Percentiles rank a stretch among this genome's conserved stretches.
Conservation (phyloP, 257 asterid genomes). For the Solanum raphanifolium region DNA sequence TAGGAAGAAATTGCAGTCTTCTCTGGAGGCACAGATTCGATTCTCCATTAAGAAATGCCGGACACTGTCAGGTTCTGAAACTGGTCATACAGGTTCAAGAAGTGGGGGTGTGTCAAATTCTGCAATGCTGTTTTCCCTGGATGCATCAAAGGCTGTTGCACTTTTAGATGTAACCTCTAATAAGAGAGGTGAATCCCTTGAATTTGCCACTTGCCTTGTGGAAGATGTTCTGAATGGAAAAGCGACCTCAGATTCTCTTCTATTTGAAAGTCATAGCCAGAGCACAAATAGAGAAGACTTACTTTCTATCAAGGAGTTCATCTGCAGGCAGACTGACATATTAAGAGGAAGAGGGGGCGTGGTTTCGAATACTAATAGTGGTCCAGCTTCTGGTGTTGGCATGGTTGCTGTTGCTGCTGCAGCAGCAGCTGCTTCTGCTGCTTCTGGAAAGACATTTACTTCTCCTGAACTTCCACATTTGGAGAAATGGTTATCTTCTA, state of each 20-base stretch:
- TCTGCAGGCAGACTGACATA: slow-evolving; percentile 62
- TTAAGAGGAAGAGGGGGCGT: slow-evolving; percentile 70
- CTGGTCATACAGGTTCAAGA: slow-evolving; percentile 50
- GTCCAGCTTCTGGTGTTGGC: slow-evolving; percentile 66
- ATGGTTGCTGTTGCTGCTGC: slow-evolving; percentile 95
- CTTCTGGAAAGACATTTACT: slow-evolving; percentile 42
- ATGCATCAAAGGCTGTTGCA: slow-evolving; percentile 72
- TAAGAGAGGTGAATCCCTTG: slow-evolving; percentile 77
- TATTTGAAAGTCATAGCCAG: slow-evolving; percentile 65
- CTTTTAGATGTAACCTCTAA: slow-evolving; percentile 54
- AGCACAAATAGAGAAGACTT: slow-evolving; percentile 58
- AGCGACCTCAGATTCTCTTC: slow-evolving; percentile 83
- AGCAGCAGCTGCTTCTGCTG: slow-evolving; percentile 83
- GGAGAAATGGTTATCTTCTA: slow-evolving; percentile 70
- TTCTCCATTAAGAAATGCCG: slow-evolving; percentile 83
- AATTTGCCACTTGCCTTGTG: slow-evolving; percentile 64
- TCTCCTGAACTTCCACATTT: slow-evolving; percentile 77
- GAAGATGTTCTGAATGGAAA: slow-evolving; percentile 72
- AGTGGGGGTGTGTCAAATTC: slow-evolving; percentile 38
- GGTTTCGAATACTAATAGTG: slow-evolving; percentile 37
- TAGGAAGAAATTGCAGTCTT: slow-evolving; percentile 78
- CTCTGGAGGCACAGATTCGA: slow-evolving; percentile 97
- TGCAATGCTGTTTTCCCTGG: slow-evolving; percentile 71
- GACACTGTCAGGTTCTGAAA: slow-evolving; percentile 66
- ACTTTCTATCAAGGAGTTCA: slow-evolving; percentile 73